Evolutionary conservation across 108 stramenopile genomes (phyloP), one percentile per base, ranked within the genome.

Genomic region (Asterionellopsis glacialis): DNA sequence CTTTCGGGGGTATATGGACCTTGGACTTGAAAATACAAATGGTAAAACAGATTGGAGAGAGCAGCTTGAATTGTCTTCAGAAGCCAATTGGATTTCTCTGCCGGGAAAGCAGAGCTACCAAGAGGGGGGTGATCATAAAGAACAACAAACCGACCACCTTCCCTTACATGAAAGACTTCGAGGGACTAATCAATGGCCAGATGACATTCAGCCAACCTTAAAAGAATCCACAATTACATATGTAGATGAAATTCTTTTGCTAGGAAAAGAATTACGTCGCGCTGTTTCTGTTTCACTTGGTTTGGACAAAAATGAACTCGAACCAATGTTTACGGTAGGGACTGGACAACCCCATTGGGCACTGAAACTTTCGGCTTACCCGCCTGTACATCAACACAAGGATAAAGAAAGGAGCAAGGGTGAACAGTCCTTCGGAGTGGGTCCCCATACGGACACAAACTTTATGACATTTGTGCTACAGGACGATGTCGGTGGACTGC

Each of bases 21-120:
- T 87, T 55, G 86, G 86, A 4, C 68, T 81, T 23, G 82, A 87
- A 67, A 87, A 87, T 63, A 87, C 86, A 18, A 75, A 69, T 38
- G 86, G 86, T 27, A 69, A 60, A 44, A 55, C 75, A n/a, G 86
- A 87, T 64, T 61, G 42, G n/a, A 48, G 86, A 57, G 86, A 87
- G 40, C 82, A 87, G 55, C 63, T 87, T 47, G 86, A 87, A 53
- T 80, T 77, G 33, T 2, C 33, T 33, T 33, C 33, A 7, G 33
- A 33, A 33, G 33, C 33, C 33, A 2, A 33, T 5, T 2, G 33
- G 7, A 33, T 33, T 33, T 33, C 33, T 33, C 33, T 33, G 2
- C 7, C 33, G 7, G 33, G 5, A 33, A 33, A 33, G 7, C 33
- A 33, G 33, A 33, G 33, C 33, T 33, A 33, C 33, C 33, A 33